A percentile compares a stretch with the other conserved stretches of the same genome.
phyloP scores from a whole-genome alignment of 1,284 basidiomycete species.

The Ceratobasidium sp. region DNA sequence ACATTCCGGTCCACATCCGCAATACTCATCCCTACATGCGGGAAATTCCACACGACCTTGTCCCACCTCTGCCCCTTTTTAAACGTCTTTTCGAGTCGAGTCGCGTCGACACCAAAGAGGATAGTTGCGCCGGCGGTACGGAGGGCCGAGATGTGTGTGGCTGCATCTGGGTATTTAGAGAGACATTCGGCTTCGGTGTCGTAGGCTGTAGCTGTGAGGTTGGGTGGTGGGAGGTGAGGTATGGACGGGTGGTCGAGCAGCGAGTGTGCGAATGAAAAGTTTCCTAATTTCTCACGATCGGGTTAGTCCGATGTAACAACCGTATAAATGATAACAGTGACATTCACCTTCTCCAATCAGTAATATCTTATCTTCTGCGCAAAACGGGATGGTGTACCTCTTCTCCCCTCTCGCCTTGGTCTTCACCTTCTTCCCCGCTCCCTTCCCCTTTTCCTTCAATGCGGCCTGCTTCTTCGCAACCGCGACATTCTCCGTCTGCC shows the following conservation, averaged over 20 bases:
- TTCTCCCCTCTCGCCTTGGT: not conserved
- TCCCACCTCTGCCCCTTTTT: conserved; percentile 73
- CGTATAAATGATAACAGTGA: not conserved
- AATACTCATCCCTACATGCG: conserved; percentile 94
- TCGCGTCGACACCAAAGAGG: conserved; percentile 87
- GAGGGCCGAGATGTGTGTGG: conserved; percentile 68
- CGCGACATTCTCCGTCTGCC: conserved; percentile 12
- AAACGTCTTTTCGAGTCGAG: conserved; percentile 71
- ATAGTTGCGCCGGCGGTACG: conserved; percentile 73
- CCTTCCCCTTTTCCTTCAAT: conserved; percentile 29
- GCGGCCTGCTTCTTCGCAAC: conserved; percentile 24
- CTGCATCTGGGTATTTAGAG: conserved; percentile 82
- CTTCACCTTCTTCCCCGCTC: not conserved
- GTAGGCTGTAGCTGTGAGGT: conserved; percentile 88
- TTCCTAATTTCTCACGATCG: conserved; percentile 59
- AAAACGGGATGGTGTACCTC: conserved; percentile 69
- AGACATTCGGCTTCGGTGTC: conserved; percentile 83
- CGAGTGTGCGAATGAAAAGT: conserved; percentile 91
- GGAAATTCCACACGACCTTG: conserved; percentile 94
- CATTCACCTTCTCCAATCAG: conserved; percentile 83
- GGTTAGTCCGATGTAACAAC: not conserved
- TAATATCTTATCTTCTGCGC: conserved; percentile 78
- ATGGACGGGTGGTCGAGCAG: conserved; percentile 64
- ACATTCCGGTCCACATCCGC: conserved; percentile 96
- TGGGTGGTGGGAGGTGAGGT: conserved; percentile 67